These are phyloP conservation scores for Pelargonium myrrhifolium DNA, from an alignment of 441 rosid genomes.

Conservation along the genomic window DNA sequence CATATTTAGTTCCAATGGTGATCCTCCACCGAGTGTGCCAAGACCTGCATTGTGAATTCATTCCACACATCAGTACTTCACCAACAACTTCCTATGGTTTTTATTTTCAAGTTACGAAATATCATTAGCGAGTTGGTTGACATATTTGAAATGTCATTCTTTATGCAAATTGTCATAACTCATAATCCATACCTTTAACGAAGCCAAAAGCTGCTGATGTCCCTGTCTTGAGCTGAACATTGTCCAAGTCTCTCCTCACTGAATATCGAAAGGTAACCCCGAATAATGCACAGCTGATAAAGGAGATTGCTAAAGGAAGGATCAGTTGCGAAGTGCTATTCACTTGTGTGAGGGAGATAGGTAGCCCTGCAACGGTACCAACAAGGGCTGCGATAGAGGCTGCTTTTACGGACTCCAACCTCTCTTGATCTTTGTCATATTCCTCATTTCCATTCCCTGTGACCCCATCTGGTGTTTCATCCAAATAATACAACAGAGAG, in stretches of 20 bases:
- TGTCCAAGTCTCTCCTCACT: constrained; percentile 68
- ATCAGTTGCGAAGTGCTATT: constrained; percentile 37
- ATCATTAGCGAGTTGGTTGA: neutral
- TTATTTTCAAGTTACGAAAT: too few relatives aligned
- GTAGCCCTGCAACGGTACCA: constrained; percentile 64
- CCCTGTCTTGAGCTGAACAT: constrained; percentile 69
- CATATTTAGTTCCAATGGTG: constrained; percentile 50
- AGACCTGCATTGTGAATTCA: constrained; percentile 44
- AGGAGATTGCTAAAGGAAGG: constrained; percentile 51
- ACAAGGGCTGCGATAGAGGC: constrained; percentile 62
- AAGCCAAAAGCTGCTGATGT: constrained; percentile 73
- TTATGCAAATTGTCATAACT: neutral
- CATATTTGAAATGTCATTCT: neutral
- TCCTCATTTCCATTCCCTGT: constrained; percentile 14
- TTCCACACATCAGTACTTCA: neutral
- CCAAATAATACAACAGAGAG: constrained; percentile 29
- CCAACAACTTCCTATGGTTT: neutral
- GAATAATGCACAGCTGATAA: constrained; percentile 74
- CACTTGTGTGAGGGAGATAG: constrained; percentile 53
- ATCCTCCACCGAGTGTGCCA: constrained; percentile 43
- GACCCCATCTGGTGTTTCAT: constrained; percentile 14
- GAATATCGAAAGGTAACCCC: constrained; percentile 80
- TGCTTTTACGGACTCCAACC: constrained; percentile 68
- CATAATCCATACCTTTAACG: constrained; percentile 50
- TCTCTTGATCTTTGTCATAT: constrained; percentile 49